These are phyloP conservation scores for Ceriops zippeliana DNA, from an alignment of 345 rosid species.

Conservation along the genomic window DNA sequence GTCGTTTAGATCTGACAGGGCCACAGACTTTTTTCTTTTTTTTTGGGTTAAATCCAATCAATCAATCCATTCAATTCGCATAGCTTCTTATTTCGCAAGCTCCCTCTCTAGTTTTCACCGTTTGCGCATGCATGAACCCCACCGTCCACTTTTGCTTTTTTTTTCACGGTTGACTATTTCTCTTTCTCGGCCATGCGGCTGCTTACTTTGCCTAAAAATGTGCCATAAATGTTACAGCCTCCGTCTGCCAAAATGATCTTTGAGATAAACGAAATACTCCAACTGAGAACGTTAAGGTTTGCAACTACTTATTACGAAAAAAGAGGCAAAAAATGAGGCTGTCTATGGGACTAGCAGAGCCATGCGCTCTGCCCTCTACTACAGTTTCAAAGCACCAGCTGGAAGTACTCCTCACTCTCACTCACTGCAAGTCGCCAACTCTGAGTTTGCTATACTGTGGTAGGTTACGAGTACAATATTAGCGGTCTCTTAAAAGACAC, in stretches of 20 bases:
- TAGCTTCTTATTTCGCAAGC: no score
- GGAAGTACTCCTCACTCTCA: no score
- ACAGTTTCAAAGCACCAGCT: no score
- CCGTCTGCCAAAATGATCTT: neutral
- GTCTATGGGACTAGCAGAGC: neutral
- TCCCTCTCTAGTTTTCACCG: no score
- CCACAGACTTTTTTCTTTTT: slow-evolving; percentile 1
- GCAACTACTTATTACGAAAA: neutral
- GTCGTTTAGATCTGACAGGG: neutral
- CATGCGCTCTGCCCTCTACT: neutral
- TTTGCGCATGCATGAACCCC: slow-evolving; percentile 1
- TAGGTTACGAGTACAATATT: no score
- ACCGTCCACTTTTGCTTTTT: slow-evolving; percentile 14
- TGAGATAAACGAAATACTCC: neutral
- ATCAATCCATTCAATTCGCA: no score
- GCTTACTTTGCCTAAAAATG: neutral
- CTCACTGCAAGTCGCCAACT: no score
- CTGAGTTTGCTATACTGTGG: no score
- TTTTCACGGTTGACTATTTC: no score
- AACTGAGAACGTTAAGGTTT: no score
- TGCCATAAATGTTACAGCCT: neutral
- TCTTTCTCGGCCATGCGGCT: neutral
- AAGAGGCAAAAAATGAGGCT: slow-evolving; percentile 9
- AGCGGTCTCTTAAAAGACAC: no score
- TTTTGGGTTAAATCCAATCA: neutral